Evolutionary conservation across 768 basidiomycete species (phyloP), one percentile per base, ranked within the genome.

Genomic region (Tylopilus subfusipes): DNA sequence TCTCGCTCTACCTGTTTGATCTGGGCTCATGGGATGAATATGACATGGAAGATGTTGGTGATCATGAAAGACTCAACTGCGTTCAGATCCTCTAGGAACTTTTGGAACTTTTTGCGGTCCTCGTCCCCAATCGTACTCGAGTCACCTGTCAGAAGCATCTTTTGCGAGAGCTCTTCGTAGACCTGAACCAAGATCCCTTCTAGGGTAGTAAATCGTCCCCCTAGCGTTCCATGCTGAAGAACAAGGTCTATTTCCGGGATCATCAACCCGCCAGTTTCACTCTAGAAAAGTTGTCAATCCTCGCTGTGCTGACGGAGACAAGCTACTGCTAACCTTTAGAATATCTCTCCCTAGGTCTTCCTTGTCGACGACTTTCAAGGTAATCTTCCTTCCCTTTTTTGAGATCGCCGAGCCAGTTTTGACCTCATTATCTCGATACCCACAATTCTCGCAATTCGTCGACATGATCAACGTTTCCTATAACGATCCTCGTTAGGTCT

Each of bases 401-500:
- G 96, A 91, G 53, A 98, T 91, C 1, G 95, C 94, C 2, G 85
- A 75, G 21, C 96, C 93, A 6, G 93, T 90, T 71, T 99, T 99
- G 65, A 99, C 89, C 73, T 99, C 97, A 64, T 95, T 98, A 72
- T 99, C 97, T 53, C 92, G 81, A 72, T 98, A 99, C 1, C 97
- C 97, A 70, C 97, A 99, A 48, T 75, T 72, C 54, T 94, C 92
- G 69, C 97, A 98, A 68, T 97, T 98, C 7, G 95, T 95, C 22
- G 96, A 96, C 94, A 98, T 98, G 73, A 98, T 96, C 50, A 98
- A 74, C 52, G 93, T 87, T 62, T 99, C 94, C 95, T 97, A 42
- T 14, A 30, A 40, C 9, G 18, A 21, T 39, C 22, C 27, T 58
- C 8, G 31, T 53, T 8, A 9, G 24, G 19, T 39, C 11, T 30